These are phyloP conservation scores for Pichiaceae sp. DNA, from an alignment of 1,139 yeast species.

Conservation along the genomic window DNA sequence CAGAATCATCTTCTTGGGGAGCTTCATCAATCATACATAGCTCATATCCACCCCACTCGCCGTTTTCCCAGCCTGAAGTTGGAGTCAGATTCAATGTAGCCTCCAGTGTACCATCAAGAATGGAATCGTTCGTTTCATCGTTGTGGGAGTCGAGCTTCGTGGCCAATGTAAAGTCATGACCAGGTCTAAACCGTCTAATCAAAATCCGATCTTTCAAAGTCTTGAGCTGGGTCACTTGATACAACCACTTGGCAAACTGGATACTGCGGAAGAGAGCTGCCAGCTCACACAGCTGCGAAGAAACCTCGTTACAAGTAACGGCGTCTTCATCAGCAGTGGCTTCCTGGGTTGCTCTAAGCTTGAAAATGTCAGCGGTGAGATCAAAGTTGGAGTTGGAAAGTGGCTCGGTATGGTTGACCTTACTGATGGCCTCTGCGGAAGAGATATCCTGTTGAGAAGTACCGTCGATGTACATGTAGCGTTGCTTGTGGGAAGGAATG, in stretches of 20 bases:
- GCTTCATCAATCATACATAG: constrained; percentile 54
- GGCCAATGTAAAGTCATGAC: constrained; percentile 87
- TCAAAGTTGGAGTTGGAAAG: constrained; percentile 50
- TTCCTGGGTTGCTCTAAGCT: constrained; percentile 4
- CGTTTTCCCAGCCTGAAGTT: constrained; percentile 73
- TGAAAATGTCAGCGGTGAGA: constrained; percentile 19
- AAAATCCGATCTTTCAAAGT: constrained; percentile 62
- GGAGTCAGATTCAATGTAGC: constrained; percentile 79
- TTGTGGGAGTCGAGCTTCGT: constrained; percentile 52
- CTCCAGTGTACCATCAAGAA: constrained; percentile 47
- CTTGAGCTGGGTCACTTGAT: constrained; percentile 51
- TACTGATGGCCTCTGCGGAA: constrained; percentile 24
- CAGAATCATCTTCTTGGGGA: constrained; percentile 33
- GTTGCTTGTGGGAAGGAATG: constrained; percentile 87
- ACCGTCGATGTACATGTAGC: constrained; percentile 79
- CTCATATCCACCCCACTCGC: constrained; percentile 92
- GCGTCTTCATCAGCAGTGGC: constrained; percentile 10
- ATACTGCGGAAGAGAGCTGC: constrained; percentile 50
- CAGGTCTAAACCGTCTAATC: constrained; percentile 87
- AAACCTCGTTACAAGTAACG: constrained; percentile 8
- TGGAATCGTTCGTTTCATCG: constrained; percentile 20
- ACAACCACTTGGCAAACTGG: constrained; percentile 66
- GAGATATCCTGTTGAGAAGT: constrained; percentile 25
- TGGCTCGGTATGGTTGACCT: constrained; percentile 31
- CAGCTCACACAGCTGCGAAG: constrained; percentile 38